Percentiles rank a stretch among this genome's conserved stretches.
phyloP scores from a whole-genome alignment of 176 grass and related monocot genomes.

The Carex cristatella region DNA sequence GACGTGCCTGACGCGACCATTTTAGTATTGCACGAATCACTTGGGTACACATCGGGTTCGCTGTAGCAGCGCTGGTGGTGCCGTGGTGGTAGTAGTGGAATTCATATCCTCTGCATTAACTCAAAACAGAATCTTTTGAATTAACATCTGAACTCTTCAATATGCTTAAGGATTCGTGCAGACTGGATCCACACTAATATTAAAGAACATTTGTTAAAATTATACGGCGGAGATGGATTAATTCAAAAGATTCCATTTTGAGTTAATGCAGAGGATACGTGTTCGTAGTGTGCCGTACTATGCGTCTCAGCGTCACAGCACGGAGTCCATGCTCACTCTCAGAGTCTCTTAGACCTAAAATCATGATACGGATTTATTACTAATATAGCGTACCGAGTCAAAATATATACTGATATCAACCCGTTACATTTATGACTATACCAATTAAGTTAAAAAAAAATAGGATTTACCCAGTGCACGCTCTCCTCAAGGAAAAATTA shows the following conservation, averaged over 20 bases:
- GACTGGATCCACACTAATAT: too few species aligned
- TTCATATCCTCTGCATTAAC: too few species aligned
- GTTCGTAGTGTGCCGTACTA: background rate
- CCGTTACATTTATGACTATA: background rate
- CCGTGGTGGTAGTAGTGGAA: background rate
- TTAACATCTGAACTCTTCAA: too few species aligned
- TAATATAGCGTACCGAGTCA: background rate
- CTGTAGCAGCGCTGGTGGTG: background rate
- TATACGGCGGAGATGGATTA: too few species aligned
- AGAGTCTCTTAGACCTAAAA: background rate
- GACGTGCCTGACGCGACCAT: conserved; percentile 15
- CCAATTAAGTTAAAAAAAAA: accelerated
- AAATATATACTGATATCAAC: background rate
- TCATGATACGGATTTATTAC: background rate
- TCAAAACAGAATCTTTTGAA: too few species aligned
- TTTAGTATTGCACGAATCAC: conserved; percentile 17
- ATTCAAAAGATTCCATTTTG: too few species aligned
- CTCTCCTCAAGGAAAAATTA: background rate
- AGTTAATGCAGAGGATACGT: too few species aligned
- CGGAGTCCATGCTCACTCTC: conserved; percentile 3
- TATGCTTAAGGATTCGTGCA: too few species aligned
- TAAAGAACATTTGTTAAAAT: too few species aligned
- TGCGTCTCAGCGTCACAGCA: conserved; percentile 1
- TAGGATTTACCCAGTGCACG: background rate
- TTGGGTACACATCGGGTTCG: conserved; percentile 2